These are phyloP conservation scores for Candida ortonii DNA, from an alignment of 805 yeast species.

Conservation along the genomic window DNA sequence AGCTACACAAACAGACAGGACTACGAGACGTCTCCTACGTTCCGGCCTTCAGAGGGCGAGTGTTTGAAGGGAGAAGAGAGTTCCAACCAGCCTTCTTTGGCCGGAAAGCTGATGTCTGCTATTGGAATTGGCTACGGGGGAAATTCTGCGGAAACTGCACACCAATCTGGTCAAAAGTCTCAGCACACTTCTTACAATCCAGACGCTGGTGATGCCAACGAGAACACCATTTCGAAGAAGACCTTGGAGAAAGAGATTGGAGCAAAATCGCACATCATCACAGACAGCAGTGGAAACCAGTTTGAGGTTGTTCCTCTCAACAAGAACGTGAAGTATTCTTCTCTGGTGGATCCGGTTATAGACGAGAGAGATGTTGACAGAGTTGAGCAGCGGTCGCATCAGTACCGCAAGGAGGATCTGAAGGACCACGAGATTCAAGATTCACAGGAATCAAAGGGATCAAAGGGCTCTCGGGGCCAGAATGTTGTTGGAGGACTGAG, in stretches of 20 bases:
- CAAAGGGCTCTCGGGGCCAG: too few species aligned
- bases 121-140: constrained; percentile 13
- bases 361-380: constrained; percentile 16
- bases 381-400: background rate
- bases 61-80: constrained; percentile 1
- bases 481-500: too few species aligned
- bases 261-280: constrained; percentile 8
- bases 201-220: constrained; percentile 7
- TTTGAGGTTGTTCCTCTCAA: constrained; percentile 15
- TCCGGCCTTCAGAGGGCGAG: constrained; percentile 9
- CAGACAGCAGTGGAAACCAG: constrained; percentile 8
- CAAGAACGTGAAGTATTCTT: constrained; percentile 23
- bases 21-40: constrained; percentile 16
- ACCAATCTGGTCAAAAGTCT: too few species aligned
- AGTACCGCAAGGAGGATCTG: too few species aligned
- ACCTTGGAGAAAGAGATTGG: constrained; percentile 10
- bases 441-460: too few species aligned
- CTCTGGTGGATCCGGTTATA: constrained; percentile 30
- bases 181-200: background rate
- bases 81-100: constrained; percentile 9
- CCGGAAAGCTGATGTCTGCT: constrained; percentile 16
- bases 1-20: constrained; percentile 6
- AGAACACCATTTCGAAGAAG: constrained; percentile 10
- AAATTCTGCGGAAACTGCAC: background rate
- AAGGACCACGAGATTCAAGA: too few species aligned